Evolutionary conservation across 805 yeast genomes (phyloP), one percentile per base, ranked within the genome.

Genomic region (Candida broadrunensis): DNA sequence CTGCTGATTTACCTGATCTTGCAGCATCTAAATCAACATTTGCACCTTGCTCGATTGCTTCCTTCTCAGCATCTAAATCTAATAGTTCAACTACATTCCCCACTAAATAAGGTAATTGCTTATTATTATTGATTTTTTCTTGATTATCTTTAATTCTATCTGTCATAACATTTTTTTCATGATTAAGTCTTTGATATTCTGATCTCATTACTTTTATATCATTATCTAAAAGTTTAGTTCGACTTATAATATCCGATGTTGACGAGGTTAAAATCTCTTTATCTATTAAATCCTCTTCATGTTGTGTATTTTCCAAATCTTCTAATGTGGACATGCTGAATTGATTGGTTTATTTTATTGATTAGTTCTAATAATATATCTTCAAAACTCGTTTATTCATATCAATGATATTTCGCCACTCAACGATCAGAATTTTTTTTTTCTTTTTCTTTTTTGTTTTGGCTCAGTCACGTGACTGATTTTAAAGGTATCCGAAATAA

Each of bases 1-100:
- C 99, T 1, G 99, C 99, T n/a, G 96, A 88, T 66, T 91, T 89
- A 5, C 99, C 98, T 33, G 80, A 79, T 47, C 96, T 81, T 11
- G 95, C 78, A 35, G 97, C 86, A 58, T 93, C 97, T 52, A 88
- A 70, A 64, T 93, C 97, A 35, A 89, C 85, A 57, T 90, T 91
- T 43, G 98, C 97, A 29, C 98, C 98, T 62, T 93, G 96, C 47
- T 85, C 88, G 18, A 74, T 71, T 20, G 91, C 93, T 43, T 83
- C 87, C 47, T 81, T 84, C 46, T 88, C 91, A 9, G 87, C 89
- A 51, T 83, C 84, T 63, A 93, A 78, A 58, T 93, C 95, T 56
- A 93, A 76, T 44, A 93, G 72, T 65, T 93, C 99, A 25, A 93
- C 98, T 38, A 93, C 95, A 60, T 93, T 93, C 19, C 97, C 97